Conservation (phyloP, 768 basidiomycete genomes). For the Boletus barrowsii region DNA sequence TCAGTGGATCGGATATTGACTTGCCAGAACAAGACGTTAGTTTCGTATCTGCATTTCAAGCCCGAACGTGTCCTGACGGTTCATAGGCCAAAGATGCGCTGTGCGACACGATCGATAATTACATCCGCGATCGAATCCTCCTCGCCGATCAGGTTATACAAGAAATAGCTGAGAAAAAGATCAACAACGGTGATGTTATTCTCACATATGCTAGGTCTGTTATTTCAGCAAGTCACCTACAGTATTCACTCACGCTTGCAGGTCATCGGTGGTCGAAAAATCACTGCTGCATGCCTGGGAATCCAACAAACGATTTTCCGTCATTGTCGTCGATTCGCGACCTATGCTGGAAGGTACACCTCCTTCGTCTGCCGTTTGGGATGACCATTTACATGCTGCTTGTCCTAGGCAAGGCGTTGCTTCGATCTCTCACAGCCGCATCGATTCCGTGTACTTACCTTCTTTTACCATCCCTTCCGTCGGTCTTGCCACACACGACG, state of each 20-base stretch:
- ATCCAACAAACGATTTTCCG: slow-evolving; percentile 77
- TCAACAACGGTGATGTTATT: slow-evolving; percentile 90
- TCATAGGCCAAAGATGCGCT: slow-evolving; percentile 82
- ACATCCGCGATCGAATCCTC: slow-evolving; percentile 91
- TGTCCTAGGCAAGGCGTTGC: slow-evolving; percentile 68
- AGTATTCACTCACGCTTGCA: slow-evolving; percentile 28
- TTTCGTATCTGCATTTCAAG: background rate
- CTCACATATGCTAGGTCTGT: slow-evolving; percentile 87
- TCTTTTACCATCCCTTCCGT: slow-evolving; percentile 81
- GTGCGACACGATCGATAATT: slow-evolving; percentile 84
- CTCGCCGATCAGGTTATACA: slow-evolving; percentile 93
- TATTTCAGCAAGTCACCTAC: background rate
- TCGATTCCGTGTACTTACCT: slow-evolving; percentile 86
- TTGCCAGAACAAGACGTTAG: slow-evolving; percentile 91
- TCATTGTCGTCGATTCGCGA: slow-evolving; percentile 91
- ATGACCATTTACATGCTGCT: background rate
- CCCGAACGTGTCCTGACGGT: background rate
- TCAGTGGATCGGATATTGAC: slow-evolving; percentile 89
- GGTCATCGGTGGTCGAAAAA: slow-evolving; percentile 94
- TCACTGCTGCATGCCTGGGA: slow-evolving; percentile 75
- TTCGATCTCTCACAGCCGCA: slow-evolving; percentile 64
- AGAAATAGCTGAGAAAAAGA: slow-evolving; percentile 85
- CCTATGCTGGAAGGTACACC: slow-evolving; percentile 83
- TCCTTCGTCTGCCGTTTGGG: background rate
- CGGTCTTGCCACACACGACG: slow-evolving; percentile 76